phyloP scores from a whole-genome alignment of 78 protist species.

The Guillardia theta region DNA sequence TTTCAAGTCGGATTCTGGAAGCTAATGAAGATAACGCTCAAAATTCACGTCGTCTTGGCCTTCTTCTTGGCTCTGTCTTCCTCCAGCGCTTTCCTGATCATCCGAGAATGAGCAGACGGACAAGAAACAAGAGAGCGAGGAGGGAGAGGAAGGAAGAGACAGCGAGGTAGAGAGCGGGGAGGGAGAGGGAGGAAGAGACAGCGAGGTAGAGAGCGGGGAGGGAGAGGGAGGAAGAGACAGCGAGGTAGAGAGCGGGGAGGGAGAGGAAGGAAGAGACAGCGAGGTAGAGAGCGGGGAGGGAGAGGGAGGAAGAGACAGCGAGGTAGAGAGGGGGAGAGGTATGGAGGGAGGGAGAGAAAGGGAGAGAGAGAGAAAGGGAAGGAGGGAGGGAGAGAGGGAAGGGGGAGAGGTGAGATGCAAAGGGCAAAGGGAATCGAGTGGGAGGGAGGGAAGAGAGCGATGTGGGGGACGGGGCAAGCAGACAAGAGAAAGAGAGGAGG shows the following conservation, averaged over 20 bases:
- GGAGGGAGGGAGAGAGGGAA: not conserved
- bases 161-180: not conserved
- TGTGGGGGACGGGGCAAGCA: no score
- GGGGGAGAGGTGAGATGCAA: not conserved
- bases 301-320: not conserved
- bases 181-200: not conserved
- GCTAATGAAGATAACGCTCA: no score
- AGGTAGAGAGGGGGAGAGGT: not conserved
- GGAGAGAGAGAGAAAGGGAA: not conserved
- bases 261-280: not conserved
- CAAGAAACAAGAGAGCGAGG: not conserved
- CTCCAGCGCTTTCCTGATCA: not conserved
- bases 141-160: not conserved
- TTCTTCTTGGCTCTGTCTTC: not conserved
- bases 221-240: not conserved
- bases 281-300: not conserved
- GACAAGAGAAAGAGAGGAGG: not conserved
- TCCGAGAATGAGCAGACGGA: not conserved
- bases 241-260: not conserved
- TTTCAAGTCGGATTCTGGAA: no score
- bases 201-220: not conserved
- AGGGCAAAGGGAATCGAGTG: not conserved
- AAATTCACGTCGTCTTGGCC: not conserved
- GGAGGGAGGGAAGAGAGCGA: not conserved
- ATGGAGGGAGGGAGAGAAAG: not conserved